Percentiles rank a stretch among this genome's conserved stretches.
These are phyloP conservation scores for Ochetophila trinervis DNA, from an alignment of 306 rosid species.

Conservation along the genomic window DNA sequence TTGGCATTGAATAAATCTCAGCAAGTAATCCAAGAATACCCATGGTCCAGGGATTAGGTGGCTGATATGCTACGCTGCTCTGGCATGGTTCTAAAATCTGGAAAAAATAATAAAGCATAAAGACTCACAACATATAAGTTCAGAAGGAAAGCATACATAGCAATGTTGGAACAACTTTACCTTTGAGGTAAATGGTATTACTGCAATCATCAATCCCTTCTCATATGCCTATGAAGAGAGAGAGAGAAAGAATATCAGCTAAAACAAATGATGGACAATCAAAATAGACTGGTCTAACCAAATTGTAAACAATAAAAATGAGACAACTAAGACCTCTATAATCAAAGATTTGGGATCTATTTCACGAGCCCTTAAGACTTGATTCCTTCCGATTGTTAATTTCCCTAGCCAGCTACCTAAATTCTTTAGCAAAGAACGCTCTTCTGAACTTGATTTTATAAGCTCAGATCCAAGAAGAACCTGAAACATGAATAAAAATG, in stretches of 20 bases:
- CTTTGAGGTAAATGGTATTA: slow-evolving; percentile 98
- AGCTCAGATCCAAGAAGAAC: slow-evolving; percentile 96
- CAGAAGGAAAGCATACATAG: slow-evolving; percentile 15
- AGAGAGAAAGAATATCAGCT: neutral
- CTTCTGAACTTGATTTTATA: slow-evolving; percentile 97
- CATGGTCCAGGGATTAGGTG: slow-evolving; percentile 99
- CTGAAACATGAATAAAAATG: slow-evolving; percentile 34
- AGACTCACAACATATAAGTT: slow-evolving; percentile 1
- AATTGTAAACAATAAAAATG: neutral
- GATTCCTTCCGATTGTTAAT: slow-evolving; percentile 93
- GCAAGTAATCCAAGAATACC: slow-evolving; percentile 97
- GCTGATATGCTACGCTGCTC: slow-evolving; percentile 91
- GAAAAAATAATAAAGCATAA: slow-evolving; percentile 23
- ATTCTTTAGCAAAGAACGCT: slow-evolving; percentile 93
- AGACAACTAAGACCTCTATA: slow-evolving; percentile 60
- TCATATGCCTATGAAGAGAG: slow-evolving; percentile 77
- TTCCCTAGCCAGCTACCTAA: slow-evolving; percentile 99
- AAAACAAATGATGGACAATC: slow-evolving; percentile 9
- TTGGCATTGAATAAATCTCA: slow-evolving; percentile 98
- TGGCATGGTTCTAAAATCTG: slow-evolving; percentile 95
- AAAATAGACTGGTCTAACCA: neutral
- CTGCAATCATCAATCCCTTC: slow-evolving; percentile 99
- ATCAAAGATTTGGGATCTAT: slow-evolving; percentile 97
- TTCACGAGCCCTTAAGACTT: slow-evolving; percentile 92
- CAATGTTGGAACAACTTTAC: slow-evolving; percentile 34